phyloP scores from a whole-genome alignment of 208 protist species.

The Trypanosoma cruzi region DNA sequence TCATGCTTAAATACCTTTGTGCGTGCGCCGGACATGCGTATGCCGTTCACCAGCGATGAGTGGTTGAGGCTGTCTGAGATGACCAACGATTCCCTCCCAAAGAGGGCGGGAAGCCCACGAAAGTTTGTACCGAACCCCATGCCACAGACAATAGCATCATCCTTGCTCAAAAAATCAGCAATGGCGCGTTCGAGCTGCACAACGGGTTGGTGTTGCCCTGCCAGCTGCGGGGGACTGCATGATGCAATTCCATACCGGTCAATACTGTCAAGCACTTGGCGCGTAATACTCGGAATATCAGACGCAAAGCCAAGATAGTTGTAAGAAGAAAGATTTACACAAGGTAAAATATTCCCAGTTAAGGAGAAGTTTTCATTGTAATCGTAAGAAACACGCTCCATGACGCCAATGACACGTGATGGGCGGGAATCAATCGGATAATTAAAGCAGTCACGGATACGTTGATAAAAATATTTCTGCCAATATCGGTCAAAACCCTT shows the following conservation, averaged over 20 bases:
- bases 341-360: conserved; percentile 78
- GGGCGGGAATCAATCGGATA: conserved; percentile 93
- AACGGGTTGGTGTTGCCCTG: conserved; percentile 58
- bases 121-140: conserved; percentile 94
- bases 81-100: conserved; percentile 94
- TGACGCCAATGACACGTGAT: conserved; percentile 92
- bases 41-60: conserved; percentile 97
- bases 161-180: conserved; percentile 94
- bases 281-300: conserved; percentile 83
- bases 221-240: conserved; percentile 67
- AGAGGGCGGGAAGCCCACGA: conserved; percentile 88
- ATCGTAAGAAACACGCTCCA: conserved; percentile 91
- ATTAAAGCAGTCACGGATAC: conserved; percentile 91
- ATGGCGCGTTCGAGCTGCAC: conserved; percentile 91
- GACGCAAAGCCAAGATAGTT: conserved; percentile 99
- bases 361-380: conserved; percentile 85
- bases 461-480: conserved; percentile 92
- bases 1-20: conserved; percentile 96
- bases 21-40: conserved; percentile 84
- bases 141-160: conserved; percentile 95
- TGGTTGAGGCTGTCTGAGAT: conserved; percentile 98
- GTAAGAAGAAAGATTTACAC: conserved; percentile 97
- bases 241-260: conserved; percentile 77
- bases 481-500: conserved; percentile 96
- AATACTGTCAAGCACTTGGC: conserved; percentile 80